Base-by-base conservation (phyloP, 2,329 filamentous ascomycete species). In the Fusarium sp. region DNA sequence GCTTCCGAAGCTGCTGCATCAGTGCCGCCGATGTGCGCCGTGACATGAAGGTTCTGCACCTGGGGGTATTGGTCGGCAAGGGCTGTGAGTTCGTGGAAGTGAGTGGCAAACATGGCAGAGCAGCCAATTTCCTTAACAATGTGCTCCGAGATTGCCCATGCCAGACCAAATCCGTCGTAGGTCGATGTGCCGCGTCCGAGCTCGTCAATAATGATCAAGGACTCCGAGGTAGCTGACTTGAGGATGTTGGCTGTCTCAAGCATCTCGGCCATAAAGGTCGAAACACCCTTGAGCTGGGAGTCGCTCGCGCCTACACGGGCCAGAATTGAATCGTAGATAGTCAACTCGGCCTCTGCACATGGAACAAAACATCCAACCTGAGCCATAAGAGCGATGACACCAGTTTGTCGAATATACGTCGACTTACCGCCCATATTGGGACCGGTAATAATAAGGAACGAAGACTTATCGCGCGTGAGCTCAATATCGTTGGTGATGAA, bases 201-300 rank as follows among this genome's bases (percentile, higher is more conserved):
- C 80, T 99, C 96, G 79, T 99, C 97, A 74, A 99, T 98, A 80
- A 99, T 98, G 82, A 99, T 98, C 56, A 99, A 87, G 7, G 94
- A 97, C 78, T 99, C 96, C 32, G 92, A 90, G 0, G 96, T 99
- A 3, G 96, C 96, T 0, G 94, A 97, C 82, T 98, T 98, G 77
- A 99, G 90, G 71, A 99, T 99, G 79, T 98, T 98, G 72, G 96
- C 94, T 2, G 96, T 99, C 80, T 99, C 96, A 24, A 99, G 88
- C 96, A 99, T 99, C 83, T 99, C 96, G 3, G 96, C 96, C 97
- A 99, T 99, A 81, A 99, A 99, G 0, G 96, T 99, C 6, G 94
- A 97, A 3, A 99, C 96, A 37, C 96, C 96, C 82, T 98, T 98
- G 69, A 99, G 91, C 80, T 98, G 96, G 9, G 93, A 97, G 81